phyloP scores from a whole-genome alignment of 495 filamentous ascomycete species.

The Podospora pseudoanserina region DNA sequence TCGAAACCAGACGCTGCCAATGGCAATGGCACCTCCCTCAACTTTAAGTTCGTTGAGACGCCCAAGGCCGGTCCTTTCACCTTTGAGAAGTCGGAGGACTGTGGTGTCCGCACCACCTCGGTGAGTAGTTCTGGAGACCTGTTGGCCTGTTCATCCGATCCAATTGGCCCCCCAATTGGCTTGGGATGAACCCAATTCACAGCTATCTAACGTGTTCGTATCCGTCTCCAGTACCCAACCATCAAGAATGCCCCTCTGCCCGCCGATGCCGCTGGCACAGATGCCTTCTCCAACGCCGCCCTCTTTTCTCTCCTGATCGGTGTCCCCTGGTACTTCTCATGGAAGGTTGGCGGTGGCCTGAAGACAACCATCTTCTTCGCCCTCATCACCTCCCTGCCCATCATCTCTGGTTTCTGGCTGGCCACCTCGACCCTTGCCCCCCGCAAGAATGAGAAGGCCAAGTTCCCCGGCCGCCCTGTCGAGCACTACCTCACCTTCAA shows the following conservation, averaged over 20 bases:
- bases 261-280: slow-evolving; percentile 66
- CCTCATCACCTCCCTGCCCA: slow-evolving; percentile 59
- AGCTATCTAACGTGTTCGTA: slow-evolving; percentile 9
- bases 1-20: slow-evolving; percentile 39
- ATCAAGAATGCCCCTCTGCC: slow-evolving; percentile 81
- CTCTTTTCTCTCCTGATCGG: slow-evolving; percentile 55
- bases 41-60: slow-evolving; percentile 77
- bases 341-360: slow-evolving; percentile 65
- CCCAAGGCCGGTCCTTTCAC: slow-evolving; percentile 58
- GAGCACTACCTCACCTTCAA: slow-evolving; percentile 85
- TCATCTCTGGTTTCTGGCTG: slow-evolving; percentile 71
- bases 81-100: slow-evolving; percentile 58
- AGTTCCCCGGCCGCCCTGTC: slow-evolving; percentile 69
- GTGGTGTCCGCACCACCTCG: slow-evolving; percentile 69
- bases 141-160: background rate
- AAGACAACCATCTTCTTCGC: slow-evolving; percentile 71
- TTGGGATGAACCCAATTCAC: background rate
- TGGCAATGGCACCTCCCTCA: slow-evolving; percentile 47
- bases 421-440: slow-evolving; percentile 61
- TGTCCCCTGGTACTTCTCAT: slow-evolving; percentile 64
- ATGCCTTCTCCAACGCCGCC: slow-evolving; percentile 64
- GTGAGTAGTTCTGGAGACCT: slow-evolving; percentile 50
- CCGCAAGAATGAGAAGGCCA: slow-evolving; percentile 75
- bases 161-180: background rate
- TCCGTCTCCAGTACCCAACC: slow-evolving; percentile 56